Evolutionary conservation across 805 yeast genomes (phyloP).

Genomic region (Huiozyma naganishii): DNA sequence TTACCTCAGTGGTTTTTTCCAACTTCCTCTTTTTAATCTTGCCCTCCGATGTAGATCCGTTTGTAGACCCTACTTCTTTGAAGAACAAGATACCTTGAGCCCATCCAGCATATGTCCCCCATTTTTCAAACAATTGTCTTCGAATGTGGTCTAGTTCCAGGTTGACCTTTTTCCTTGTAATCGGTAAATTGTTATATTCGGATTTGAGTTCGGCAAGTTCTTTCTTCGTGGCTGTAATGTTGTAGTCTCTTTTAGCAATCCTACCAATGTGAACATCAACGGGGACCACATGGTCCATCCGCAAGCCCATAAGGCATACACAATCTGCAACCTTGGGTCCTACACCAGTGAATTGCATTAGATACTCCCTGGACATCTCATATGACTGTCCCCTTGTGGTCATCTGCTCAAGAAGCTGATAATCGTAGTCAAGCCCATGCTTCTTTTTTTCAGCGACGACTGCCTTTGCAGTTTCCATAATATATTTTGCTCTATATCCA

Average conservation of each 20-base stretch:
- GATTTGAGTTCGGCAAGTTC: constrained; percentile 20
- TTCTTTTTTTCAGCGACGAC: constrained; percentile 30
- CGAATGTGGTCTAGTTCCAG: constrained; percentile 39
- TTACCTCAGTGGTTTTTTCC: constrained; percentile 5
- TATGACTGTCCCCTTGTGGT: constrained; percentile 32
- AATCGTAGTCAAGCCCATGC: neutral
- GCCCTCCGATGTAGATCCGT: constrained; percentile 42
- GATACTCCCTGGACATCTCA: constrained; percentile 23
- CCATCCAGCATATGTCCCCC: constrained; percentile 97
- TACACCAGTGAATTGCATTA: constrained; percentile 69
- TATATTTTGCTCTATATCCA: constrained; percentile 88
- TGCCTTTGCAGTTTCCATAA: constrained; percentile 60
- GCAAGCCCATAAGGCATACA: constrained; percentile 65
- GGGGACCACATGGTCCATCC: constrained; percentile 74
- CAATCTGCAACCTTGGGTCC: constrained; percentile 99
- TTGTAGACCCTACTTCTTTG: constrained; percentile 68
- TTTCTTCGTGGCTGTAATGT: constrained; percentile 30
- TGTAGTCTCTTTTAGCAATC: constrained; percentile 76
- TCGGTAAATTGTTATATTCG: constrained; percentile 20
- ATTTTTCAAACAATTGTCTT: constrained; percentile 46
- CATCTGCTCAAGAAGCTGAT: neutral
- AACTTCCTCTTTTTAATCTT: constrained; percentile 16
- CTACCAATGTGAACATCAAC: constrained; percentile 93
- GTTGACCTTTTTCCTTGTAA: constrained; percentile 25
- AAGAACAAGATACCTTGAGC: constrained; percentile 93